Percentiles rank a stretch among this genome's conserved stretches.
phyloP scores from a whole-genome alignment of 805 yeast species.

The Peterozyma toletana region DNA sequence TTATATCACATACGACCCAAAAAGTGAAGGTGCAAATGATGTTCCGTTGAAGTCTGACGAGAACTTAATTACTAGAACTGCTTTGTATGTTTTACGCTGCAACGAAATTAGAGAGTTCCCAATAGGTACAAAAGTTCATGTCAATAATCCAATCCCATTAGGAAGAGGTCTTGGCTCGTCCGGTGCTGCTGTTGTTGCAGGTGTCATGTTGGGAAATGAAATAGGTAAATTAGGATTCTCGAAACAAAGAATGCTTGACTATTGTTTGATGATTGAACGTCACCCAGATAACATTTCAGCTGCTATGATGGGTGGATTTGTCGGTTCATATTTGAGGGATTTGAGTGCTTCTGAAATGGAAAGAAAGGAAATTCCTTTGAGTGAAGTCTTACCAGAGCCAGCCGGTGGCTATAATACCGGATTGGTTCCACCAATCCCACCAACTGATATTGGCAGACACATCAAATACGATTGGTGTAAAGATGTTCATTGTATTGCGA shows the following conservation, averaged over 20 bases:
- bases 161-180: constrained; percentile 97
- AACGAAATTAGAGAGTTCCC: constrained; percentile 76
- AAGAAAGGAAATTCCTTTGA: constrained; percentile 76
- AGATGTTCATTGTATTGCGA: constrained; percentile 79
- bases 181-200: constrained; percentile 98
- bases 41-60: constrained; percentile 76
- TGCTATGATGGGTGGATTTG: constrained; percentile 98
- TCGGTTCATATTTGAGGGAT: constrained; percentile 88
- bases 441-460: constrained; percentile 80
- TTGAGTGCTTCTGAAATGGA: constrained; percentile 63
- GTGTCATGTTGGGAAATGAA: constrained; percentile 84
- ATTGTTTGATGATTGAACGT: constrained; percentile 93
- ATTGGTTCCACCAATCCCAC: constrained; percentile 73
- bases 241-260: constrained; percentile 83
- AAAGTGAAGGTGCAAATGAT: constrained; percentile 67
- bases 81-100: constrained; percentile 84
- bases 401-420: constrained; percentile 67
- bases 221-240: constrained; percentile 67
- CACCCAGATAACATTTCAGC: constrained; percentile 99
- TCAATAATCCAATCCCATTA: constrained; percentile 86
- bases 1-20: constrained; percentile 55
- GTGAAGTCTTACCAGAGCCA: constrained; percentile 76
- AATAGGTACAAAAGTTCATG: constrained; percentile 70
- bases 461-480: constrained; percentile 79
- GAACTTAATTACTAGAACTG: constrained; percentile 88